These are phyloP conservation scores for Dissophora globulifera DNA, from an alignment of 192 early-diverging fungal genomes.

Conservation along the genomic window DNA sequence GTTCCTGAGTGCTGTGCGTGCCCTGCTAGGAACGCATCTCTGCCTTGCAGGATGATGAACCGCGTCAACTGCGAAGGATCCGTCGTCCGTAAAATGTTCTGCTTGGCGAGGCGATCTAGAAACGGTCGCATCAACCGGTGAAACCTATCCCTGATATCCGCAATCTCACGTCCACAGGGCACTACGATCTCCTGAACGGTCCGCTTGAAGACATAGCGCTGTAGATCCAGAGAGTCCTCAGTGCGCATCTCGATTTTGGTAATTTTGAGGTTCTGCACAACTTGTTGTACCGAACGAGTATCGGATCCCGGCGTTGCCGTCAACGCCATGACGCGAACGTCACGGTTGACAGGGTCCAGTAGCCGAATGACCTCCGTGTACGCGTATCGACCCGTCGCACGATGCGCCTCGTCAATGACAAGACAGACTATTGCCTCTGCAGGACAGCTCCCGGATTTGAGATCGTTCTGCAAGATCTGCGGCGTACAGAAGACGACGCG, in stretches of 20 bases:
- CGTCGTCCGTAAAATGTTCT: constrained; percentile 22
- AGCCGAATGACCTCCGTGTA: constrained; percentile 78
- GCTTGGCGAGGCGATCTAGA: constrained; percentile 40
- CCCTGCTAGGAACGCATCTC: constrained; percentile 8
- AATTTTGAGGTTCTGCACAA: constrained; percentile 82
- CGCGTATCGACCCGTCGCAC: constrained; percentile 86
- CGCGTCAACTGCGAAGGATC: constrained; percentile 52
- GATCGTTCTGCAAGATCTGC: constrained; percentile 88
- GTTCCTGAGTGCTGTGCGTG: constrained; percentile 15
- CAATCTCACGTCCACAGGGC: constrained; percentile 60
- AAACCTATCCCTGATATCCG: constrained; percentile 35
- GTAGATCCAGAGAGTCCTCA: constrained; percentile 88
- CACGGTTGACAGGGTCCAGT: constrained; percentile 58
- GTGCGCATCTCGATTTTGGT: constrained; percentile 85
- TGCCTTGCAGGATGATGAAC: constrained; percentile 56
- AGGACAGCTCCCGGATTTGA: constrained; percentile 73
- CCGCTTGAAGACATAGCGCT: constrained; percentile 75
- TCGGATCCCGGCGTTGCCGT: constrained; percentile 88
- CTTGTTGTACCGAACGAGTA: constrained; percentile 73
- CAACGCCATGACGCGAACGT: constrained; percentile 84
- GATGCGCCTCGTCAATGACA: constrained; percentile 95
- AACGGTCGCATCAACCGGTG: constrained; percentile 35
- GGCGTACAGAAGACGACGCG: constrained; percentile 91
- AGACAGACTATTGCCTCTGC: constrained; percentile 70
- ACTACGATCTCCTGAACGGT: constrained; percentile 74